phyloP scores from a whole-genome alignment of 2,329 filamentous ascomycete species.

The Fusarium incarnatum region DNA sequence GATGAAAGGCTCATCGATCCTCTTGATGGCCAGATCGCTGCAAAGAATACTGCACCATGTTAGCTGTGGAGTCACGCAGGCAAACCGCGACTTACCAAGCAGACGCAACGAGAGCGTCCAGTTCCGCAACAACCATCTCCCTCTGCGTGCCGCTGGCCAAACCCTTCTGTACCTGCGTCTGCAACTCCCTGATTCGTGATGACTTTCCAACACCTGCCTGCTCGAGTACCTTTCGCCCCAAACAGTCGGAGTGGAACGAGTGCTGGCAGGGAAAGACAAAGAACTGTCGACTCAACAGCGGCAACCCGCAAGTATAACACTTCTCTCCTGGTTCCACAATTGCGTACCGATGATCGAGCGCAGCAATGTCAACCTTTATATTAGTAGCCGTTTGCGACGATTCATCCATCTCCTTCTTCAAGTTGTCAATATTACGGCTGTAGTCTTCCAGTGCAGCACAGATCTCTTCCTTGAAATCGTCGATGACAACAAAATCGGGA shows the following conservation, averaged over 20 bases:
- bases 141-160: conserved; percentile 76
- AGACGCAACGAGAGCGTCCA: conserved; percentile 91
- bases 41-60: conserved; percentile 79
- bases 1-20: conserved; percentile 94
- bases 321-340: conserved; percentile 97
- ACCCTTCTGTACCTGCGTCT: conserved; percentile 83
- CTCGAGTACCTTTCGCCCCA: conserved; percentile 87
- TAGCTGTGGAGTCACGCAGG: background rate
- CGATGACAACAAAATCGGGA: conserved; percentile 97
- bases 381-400: conserved; percentile 87
- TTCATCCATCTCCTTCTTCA: conserved; percentile 97
- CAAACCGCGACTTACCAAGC: conserved; percentile 73
- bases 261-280: conserved; percentile 99
- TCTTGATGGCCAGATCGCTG: conserved; percentile 93
- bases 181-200: conserved; percentile 85
- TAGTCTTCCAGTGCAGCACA: conserved; percentile 95
- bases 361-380: conserved; percentile 89
- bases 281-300: conserved; percentile 89
- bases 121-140: conserved; percentile 85
- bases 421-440: conserved; percentile 84
- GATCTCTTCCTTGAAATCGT: conserved; percentile 99
- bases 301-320: conserved; percentile 88
- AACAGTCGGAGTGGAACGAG: conserved; percentile 94
- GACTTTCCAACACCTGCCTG: conserved; percentile 80
- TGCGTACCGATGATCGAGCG: conserved; percentile 88